phyloP scores from a whole-genome alignment of 2,329 filamentous ascomycete species.

The Colletotrichum truncatum region DNA sequence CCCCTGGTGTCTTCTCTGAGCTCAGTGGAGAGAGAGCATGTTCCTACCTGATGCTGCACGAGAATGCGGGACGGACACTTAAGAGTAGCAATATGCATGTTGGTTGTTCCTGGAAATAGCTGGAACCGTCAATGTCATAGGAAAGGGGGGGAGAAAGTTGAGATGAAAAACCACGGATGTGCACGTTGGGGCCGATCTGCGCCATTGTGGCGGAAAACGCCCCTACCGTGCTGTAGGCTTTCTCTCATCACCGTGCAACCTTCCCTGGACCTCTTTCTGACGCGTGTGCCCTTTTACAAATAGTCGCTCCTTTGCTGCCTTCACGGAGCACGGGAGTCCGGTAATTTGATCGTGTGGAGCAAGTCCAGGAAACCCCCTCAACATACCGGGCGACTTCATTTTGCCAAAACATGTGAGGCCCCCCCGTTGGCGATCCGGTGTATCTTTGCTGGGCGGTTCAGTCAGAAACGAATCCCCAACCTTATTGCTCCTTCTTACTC shows the following conservation, averaged over 20 bases:
- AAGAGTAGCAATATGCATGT: neutral
- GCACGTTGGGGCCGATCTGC: neutral
- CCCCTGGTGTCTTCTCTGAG: no score
- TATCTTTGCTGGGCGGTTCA: neutral
- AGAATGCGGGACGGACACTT: no score
- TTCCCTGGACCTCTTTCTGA: neutral
- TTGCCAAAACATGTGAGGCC: neutral
- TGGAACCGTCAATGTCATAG: constrained; percentile 14
- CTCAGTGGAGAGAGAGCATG: neutral
- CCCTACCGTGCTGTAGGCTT: neutral
- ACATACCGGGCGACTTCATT: neutral
- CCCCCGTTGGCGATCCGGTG: neutral
- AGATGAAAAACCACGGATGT: neutral
- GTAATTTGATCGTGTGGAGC: neutral
- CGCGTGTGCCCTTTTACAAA: neutral
- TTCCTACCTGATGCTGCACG: no score
- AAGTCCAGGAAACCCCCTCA: neutral
- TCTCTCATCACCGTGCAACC: neutral
- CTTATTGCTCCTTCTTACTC: neutral
- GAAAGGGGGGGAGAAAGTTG: constrained; percentile 19
- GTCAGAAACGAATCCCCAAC: neutral
- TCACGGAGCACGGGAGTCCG: neutral
- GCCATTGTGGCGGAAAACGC: neutral
- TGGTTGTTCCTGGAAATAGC: neutral
- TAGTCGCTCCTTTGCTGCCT: no score